Conservation (phyloP, 306 rosid genomes). For the Comarum palustre region DNA sequence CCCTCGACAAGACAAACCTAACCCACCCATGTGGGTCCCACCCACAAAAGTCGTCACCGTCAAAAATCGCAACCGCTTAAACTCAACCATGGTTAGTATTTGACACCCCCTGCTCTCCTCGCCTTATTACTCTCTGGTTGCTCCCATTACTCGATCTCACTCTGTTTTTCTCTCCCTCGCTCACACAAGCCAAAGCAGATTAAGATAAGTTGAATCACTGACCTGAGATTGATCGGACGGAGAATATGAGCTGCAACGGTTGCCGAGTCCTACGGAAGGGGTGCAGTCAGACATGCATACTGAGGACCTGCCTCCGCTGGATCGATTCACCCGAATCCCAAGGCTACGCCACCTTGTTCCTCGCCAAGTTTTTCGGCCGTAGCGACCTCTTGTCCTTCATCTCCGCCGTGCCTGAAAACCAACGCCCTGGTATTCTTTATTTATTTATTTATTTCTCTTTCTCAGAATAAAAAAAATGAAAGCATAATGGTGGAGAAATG, state of each 20-base stretch:
- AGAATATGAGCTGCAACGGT: slow-evolving; percentile 71
- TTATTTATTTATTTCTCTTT: too few species aligned
- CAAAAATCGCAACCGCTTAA: slow-evolving; percentile 1
- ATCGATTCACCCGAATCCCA: slow-evolving; percentile 57
- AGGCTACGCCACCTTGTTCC: slow-evolving; percentile 62
- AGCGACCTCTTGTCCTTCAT: slow-evolving; percentile 58
- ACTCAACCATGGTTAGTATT: slow-evolving; percentile 15
- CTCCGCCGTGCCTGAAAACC: slow-evolving; percentile 53
- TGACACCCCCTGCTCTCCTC: slow-evolving; percentile 19
- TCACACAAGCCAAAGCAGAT: too few species aligned
- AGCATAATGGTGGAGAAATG: not conserved
- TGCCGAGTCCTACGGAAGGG: slow-evolving; percentile 72
- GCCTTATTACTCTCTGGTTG: not conserved
- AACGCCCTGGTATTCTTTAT: slow-evolving; percentile 39
- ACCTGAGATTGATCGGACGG: slow-evolving; percentile 8
- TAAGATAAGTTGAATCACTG: not conserved
- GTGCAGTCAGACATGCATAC: slow-evolving; percentile 52
- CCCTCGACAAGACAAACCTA: slow-evolving; percentile 19
- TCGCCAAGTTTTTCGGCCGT: slow-evolving; percentile 78
- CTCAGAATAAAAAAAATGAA: too few species aligned
- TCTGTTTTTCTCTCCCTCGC: too few species aligned
- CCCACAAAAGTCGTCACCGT: slow-evolving; percentile 25
- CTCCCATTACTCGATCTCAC: too few species aligned
- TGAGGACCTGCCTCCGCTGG: slow-evolving; percentile 57
- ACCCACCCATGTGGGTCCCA: slow-evolving; percentile 2